These are phyloP conservation scores for Erodium trifolium DNA, from an alignment of 441 rosid species.

Conservation along the genomic window DNA sequence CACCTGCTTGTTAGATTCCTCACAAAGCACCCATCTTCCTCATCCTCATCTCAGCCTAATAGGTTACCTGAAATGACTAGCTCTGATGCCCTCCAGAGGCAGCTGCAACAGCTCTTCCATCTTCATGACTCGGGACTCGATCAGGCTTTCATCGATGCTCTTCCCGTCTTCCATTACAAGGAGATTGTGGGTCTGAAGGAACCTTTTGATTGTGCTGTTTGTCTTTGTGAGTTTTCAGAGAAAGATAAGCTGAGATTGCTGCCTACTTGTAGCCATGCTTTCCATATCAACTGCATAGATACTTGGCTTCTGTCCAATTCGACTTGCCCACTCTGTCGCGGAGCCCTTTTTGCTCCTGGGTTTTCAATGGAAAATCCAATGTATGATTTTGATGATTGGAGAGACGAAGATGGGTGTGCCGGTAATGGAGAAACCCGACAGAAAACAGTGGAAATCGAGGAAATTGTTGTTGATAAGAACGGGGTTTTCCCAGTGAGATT, in stretches of 20 bases:
- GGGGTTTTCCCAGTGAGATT: constrained; percentile 66
- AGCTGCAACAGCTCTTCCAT: constrained; percentile 7
- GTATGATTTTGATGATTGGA: constrained; percentile 32
- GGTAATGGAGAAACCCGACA: constrained; percentile 28
- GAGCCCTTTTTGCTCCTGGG: constrained; percentile 20
- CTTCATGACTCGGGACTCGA: constrained; percentile 8
- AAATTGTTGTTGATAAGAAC: constrained; percentile 43
- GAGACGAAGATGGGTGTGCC: constrained; percentile 34
- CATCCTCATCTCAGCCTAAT: neutral
- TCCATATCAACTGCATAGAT: constrained; percentile 14
- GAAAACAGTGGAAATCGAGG: constrained; percentile 48
- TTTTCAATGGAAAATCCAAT: constrained; percentile 39
- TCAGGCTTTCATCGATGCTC: constrained; percentile 8
- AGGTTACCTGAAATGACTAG: neutral
- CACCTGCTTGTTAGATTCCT: constrained; percentile 8
- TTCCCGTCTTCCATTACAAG: constrained; percentile 10
- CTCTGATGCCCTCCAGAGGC: constrained; percentile 7
- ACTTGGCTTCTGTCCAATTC: constrained; percentile 14
- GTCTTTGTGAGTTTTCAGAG: constrained; percentile 8
- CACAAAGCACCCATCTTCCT: constrained; percentile 5
- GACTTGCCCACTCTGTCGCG: constrained; percentile 15
- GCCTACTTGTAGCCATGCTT: constrained; percentile 14
- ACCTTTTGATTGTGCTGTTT: constrained; percentile 17
- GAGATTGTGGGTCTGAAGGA: constrained; percentile 4
- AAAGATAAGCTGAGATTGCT: constrained; percentile 14